A percentile compares a stretch with the other conserved stretches of the same genome.
phyloP scores from a whole-genome alignment of 164 flowering plant species.

The Magnolia changhungtana region DNA sequence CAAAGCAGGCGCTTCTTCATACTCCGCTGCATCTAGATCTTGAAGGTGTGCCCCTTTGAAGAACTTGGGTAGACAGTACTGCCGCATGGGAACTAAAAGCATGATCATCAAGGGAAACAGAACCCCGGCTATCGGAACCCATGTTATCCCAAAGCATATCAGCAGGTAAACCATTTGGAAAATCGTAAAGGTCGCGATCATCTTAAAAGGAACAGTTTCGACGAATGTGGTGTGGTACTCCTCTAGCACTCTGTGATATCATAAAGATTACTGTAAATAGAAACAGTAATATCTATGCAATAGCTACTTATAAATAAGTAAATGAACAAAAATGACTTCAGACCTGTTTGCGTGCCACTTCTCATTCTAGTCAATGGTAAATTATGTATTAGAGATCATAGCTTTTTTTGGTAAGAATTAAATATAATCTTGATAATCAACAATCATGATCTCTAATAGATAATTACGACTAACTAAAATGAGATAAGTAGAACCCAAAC shows the following conservation, averaged over 20 bases:
- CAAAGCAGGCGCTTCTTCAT: constrained; percentile 89
- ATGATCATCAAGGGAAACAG: constrained; percentile 94
- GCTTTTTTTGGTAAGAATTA: too few relatives aligned
- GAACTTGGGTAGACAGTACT: constrained; percentile 83
- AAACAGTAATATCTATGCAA: too few relatives aligned
- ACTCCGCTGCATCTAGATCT: constrained; percentile 95
- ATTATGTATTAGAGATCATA: too few relatives aligned
- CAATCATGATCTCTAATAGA: too few relatives aligned
- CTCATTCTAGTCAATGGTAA: too few relatives aligned
- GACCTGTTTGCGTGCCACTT: neutral
- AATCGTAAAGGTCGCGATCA: constrained; percentile 73
- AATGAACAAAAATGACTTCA: neutral
- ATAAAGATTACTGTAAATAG: neutral
- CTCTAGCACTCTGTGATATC: constrained; percentile 75
- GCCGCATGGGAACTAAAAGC: constrained; percentile 95
- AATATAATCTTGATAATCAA: too few relatives aligned
- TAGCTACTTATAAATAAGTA: neutral
- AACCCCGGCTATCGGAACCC: constrained; percentile 97
- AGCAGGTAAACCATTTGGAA: constrained; percentile 81
- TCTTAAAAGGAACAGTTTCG: constrained; percentile 95
- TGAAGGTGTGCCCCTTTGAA: constrained; percentile 95
- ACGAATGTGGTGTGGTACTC: constrained; percentile 93
- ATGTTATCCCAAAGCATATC: constrained; percentile 85
- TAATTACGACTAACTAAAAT: too few relatives aligned
- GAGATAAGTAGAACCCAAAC: too few relatives aligned